These are phyloP conservation scores for Exophiala viscosa DNA, from an alignment of 2,329 filamentous ascomycete species.

Conservation along the genomic window DNA sequence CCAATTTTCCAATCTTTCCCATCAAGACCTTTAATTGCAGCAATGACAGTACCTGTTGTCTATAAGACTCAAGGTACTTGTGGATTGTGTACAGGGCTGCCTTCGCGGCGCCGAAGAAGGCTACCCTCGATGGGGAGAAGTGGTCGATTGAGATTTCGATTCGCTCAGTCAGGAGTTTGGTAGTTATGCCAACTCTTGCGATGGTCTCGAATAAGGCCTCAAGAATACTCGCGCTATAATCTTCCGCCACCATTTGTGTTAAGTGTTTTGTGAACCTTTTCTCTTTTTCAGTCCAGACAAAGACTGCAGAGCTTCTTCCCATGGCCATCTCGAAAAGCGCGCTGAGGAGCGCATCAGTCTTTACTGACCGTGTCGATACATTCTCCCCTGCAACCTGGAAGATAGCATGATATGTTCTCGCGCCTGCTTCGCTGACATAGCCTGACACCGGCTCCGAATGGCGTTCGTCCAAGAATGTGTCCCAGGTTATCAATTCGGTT, in stretches of 20 bases:
- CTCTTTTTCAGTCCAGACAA: conserved; percentile 37
- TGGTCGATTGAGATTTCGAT: background rate
- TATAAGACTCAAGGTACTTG: conserved; percentile 1
- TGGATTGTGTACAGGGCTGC: conserved; percentile 13
- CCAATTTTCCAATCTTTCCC: conserved; percentile 1
- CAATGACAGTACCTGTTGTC: conserved; percentile 8
- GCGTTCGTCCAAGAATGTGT: conserved; percentile 35
- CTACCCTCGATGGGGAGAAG: conserved; percentile 7
- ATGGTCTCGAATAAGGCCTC: conserved; percentile 10
- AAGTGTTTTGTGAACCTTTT: conserved; percentile 41
- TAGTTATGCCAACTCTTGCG: conserved; percentile 3
- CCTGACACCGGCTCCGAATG: conserved; percentile 35
- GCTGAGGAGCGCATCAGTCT: conserved; percentile 38
- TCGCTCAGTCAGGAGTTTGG: conserved; percentile 3
- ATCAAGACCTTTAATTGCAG: conserved; percentile 13
- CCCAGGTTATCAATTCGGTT: conserved; percentile 38
- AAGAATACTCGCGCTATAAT: conserved; percentile 30
- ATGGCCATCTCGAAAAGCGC: conserved; percentile 41
- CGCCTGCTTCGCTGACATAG: conserved; percentile 44
- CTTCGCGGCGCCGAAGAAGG: conserved; percentile 7
- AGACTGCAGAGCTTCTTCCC: conserved; percentile 44
- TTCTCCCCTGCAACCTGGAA: conserved; percentile 24
- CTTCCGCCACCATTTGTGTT: conserved; percentile 47
- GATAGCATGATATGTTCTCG: conserved; percentile 39
- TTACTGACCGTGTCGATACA: conserved; percentile 24